These are phyloP conservation scores for Colletotrichum noveboracense DNA, from an alignment of 2,329 filamentous ascomycete genomes.

Conservation along the genomic window DNA sequence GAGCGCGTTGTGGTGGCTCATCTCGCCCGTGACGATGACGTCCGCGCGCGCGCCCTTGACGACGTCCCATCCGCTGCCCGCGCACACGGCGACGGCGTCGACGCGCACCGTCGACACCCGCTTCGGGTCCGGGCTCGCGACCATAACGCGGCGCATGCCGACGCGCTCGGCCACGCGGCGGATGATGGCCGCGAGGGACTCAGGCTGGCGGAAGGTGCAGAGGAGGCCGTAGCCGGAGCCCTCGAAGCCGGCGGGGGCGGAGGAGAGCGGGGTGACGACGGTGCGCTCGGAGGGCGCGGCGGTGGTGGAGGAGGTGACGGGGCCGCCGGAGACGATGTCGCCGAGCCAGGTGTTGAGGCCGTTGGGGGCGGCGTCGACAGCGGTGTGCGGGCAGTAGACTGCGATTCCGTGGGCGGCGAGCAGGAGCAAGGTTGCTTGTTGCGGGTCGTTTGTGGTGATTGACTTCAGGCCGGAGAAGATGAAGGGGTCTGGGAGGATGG, in stretches of 20 bases:
- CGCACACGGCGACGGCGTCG: constrained; percentile 81
- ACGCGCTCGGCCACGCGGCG: constrained; percentile 70
- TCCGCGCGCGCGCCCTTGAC: constrained; percentile 76
- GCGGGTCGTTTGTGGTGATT: constrained; percentile 81
- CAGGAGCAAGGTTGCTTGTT: constrained; percentile 83
- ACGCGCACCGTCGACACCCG: constrained; percentile 46
- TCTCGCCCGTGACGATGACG: constrained; percentile 87
- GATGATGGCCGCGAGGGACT: constrained; percentile 50
- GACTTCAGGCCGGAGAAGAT: constrained; percentile 95
- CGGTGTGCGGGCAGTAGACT: constrained; percentile 95
- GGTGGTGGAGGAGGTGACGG: constrained; percentile 20
- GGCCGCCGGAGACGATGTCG: constrained; percentile 73
- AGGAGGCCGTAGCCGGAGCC: constrained; percentile 59
- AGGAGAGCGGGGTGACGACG: constrained; percentile 50
- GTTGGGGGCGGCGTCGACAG: constrained; percentile 83
- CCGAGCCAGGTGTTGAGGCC: constrained; percentile 96
- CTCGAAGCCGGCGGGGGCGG: constrained; percentile 45
- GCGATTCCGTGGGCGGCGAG: constrained; percentile 88
- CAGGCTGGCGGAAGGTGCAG: constrained; percentile 43
- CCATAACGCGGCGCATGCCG: constrained; percentile 60
- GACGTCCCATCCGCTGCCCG: constrained; percentile 83
- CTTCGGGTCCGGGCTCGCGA: constrained; percentile 34
- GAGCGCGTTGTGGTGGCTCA: constrained; percentile 91
- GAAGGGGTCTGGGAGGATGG: constrained; percentile 74
- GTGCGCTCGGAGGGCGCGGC: constrained; percentile 39